Evolutionary conservation across 1,284 basidiomycete genomes (phyloP).

Genomic region (Athelia sp.): DNA sequence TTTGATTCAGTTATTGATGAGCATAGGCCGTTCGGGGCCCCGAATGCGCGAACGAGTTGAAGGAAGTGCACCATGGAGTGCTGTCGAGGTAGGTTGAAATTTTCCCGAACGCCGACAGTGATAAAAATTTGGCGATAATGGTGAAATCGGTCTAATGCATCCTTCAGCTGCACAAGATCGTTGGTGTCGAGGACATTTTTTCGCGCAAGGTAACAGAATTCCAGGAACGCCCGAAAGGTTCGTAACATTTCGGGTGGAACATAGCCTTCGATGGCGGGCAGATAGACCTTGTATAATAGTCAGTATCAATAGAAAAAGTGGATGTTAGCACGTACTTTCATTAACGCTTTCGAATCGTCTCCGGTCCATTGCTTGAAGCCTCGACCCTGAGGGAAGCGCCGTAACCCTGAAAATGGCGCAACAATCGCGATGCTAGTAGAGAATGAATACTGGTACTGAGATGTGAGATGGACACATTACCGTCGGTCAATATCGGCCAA

Average conservation of each 20-base stretch:
- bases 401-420: conserved; percentile 17
- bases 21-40: no score
- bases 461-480: conserved; percentile 5
- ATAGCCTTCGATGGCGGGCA: neutral
- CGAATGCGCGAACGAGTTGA: no score
- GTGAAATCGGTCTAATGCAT: no score
- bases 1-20: no score
- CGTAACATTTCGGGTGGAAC: conserved; percentile 3
- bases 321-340: conserved; percentile 12
- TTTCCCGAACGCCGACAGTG: no score
- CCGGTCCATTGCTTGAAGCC: conserved; percentile 22
- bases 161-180: no score
- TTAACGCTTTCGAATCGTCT: conserved; percentile 22
- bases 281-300: conserved; percentile 1
- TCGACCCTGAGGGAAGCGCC: conserved; percentile 19
- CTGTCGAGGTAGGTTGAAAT: no score
- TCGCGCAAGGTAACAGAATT: conserved; percentile 12
- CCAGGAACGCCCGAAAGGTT: conserved; percentile 4
- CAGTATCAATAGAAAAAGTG: conserved; percentile 3
- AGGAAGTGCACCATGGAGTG: no score
- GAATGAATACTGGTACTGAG: neutral
- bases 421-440: conserved; percentile 5
- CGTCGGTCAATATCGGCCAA: conserved; percentile 14
- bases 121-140: no score
- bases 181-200: conserved; percentile 3